These are phyloP conservation scores for Paracorniculantispora psalliotae DNA, from an alignment of 2,329 filamentous ascomycete genomes.

Conservation along the genomic window DNA sequence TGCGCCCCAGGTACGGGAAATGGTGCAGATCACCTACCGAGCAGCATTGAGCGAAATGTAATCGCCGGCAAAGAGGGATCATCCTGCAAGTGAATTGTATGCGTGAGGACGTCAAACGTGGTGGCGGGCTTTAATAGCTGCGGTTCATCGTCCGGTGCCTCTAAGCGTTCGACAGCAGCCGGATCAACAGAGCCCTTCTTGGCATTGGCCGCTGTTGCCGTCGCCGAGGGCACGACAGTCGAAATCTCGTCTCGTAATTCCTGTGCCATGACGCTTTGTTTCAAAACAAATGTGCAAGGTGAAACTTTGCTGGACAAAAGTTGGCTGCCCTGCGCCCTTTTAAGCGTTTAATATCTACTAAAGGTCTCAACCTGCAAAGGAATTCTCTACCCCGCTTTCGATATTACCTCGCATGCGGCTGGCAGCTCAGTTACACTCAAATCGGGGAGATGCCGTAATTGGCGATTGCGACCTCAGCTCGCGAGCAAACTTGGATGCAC, in stretches of 20 bases:
- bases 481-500: neutral
- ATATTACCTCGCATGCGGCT: neutral
- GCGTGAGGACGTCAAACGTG: slow-evolving; percentile 5
- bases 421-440: neutral
- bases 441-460: neutral
- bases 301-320: too few species aligned
- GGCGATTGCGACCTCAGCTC: neutral
- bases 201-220: neutral
- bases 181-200: slow-evolving; percentile 1
- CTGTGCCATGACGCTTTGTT: neutral
- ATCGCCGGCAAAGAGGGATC: slow-evolving; percentile 1
- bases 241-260: too few species aligned
- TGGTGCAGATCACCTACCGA: neutral
- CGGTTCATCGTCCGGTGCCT: slow-evolving; percentile 1
- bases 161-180: neutral
- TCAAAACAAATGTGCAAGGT: too few species aligned
- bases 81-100: slow-evolving; percentile 11
- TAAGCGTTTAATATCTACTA: too few species aligned
- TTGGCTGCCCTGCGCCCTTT: too few species aligned
- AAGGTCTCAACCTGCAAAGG: too few species aligned
- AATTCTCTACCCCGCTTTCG: neutral
- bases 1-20: too few species aligned
- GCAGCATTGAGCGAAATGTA: slow-evolving; percentile 1
- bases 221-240: neutral
- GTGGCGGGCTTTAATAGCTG: slow-evolving; percentile 10